These are phyloP conservation scores for Monosporascus sp. DNA, from an alignment of 2,329 filamentous ascomycete species.

Conservation along the genomic window DNA sequence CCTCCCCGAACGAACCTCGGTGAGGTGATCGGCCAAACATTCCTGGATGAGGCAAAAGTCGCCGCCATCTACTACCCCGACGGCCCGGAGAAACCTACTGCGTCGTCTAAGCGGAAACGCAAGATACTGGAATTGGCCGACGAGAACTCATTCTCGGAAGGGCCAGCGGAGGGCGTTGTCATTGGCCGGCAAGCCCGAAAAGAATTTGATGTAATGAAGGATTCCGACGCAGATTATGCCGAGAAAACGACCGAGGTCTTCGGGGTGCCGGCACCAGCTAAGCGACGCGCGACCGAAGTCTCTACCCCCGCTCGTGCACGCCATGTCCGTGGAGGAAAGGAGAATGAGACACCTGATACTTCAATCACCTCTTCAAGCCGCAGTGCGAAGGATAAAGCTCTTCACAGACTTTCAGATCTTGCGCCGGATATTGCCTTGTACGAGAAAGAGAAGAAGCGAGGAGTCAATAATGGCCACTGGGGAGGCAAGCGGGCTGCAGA, in stretches of 20 bases:
- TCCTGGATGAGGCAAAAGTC: constrained; percentile 61
- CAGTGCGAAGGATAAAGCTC: constrained; percentile 81
- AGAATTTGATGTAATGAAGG: constrained; percentile 40
- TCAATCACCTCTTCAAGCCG: constrained; percentile 67
- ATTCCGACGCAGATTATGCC: constrained; percentile 33
- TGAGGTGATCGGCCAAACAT: constrained; percentile 87
- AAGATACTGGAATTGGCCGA: constrained; percentile 46
- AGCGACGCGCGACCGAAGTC: constrained; percentile 27
- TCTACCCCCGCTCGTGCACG: constrained; percentile 50
- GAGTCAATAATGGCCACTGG: constrained; percentile 46
- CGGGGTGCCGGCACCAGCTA: constrained; percentile 26
- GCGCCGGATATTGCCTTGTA: constrained; percentile 85
- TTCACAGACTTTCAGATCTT: constrained; percentile 69
- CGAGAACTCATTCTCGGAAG: constrained; percentile 44
- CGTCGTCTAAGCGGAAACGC: constrained; percentile 42
- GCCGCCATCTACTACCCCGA: constrained; percentile 67
- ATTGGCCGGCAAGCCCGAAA: constrained; percentile 36
- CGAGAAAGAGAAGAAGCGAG: constrained; percentile 86
- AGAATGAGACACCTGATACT: constrained; percentile 74
- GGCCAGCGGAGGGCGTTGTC: constrained; percentile 42
- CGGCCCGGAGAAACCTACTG: constrained; percentile 40
- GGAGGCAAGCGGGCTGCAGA: constrained; percentile 61
- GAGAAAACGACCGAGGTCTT: constrained; percentile 27
- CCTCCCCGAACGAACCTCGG: constrained; percentile 85
- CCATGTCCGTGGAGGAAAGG: constrained; percentile 60